Base-by-base conservation (phyloP, 2,329 filamentous ascomycete genomes). In the Ploettnerulaceae sp. region DNA sequence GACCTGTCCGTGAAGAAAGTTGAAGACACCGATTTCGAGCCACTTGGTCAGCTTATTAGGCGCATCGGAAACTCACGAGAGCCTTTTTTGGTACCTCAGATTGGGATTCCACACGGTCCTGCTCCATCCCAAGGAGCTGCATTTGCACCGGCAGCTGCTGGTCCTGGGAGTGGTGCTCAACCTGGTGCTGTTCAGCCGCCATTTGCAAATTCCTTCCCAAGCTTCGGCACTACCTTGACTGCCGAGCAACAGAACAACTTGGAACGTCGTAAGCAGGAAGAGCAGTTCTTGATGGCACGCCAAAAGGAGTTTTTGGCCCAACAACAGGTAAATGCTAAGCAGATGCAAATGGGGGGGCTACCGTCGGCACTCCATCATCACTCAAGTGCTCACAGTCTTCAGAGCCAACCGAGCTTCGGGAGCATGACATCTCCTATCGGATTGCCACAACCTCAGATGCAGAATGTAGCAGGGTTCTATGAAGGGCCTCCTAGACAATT, bases 191-290 rank as follows among this genome's bases (percentile, higher is more conserved):
- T 87, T 28, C 81, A 91, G 46, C 93, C 93, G 47, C 94, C 93
- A 5, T 88, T 98, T 59, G 89, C 91, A 5, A 88, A 83, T 45
- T 89, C 89, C 41, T 97, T 98, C 66, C 94, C 93, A 0, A 95
- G 88, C 63, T 98, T 97, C 64, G 93, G 93, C 5, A 89, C 93
- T 6, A 98, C 94, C 1, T 72, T 98, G 57, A 98, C 94, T 7
- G 93, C 93, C 0, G 91, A 97, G 61, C 93, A 98, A 67, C 93
- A 98, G 65, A 98, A 98, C 68, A 95, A 95, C 29, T 73, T 98
- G 1, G 93, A 98, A 69, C 81, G 93, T 44, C 79, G 93, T 42
- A 98, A 98, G 71, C 93, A 98, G 66, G 93, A 98, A 67, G 94
- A 98, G 63, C 93, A 98, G 65, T 95, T 93, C 64, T 75, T 95